phyloP scores from a whole-genome alignment of 495 filamentous ascomycete species.

The Neurospora sp. region DNA sequence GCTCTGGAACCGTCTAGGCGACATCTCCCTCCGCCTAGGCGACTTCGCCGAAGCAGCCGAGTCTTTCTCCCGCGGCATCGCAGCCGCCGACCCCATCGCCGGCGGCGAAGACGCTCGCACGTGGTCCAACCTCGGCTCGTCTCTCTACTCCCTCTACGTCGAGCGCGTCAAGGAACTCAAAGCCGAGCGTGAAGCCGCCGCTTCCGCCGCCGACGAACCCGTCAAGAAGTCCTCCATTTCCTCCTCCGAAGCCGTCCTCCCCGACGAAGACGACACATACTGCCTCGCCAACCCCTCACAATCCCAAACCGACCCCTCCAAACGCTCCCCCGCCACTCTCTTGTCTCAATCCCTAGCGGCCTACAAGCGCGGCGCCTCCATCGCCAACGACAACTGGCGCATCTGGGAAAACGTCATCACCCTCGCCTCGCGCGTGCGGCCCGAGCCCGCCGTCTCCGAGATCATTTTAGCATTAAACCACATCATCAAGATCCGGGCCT shows the following conservation, averaged over 20 bases:
- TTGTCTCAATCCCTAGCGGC: slow-evolving; percentile 68
- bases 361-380: slow-evolving; percentile 69
- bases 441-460: slow-evolving; percentile 53
- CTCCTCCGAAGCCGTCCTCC: not conserved
- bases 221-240: not conserved
- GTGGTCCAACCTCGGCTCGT: slow-evolving; percentile 89
- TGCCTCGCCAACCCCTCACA: not conserved
- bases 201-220: slow-evolving; percentile 12
- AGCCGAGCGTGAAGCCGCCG: slow-evolving; percentile 17
- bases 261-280: slow-evolving; percentile 17
- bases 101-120: slow-evolving; percentile 85
- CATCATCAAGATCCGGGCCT: slow-evolving; percentile 63
- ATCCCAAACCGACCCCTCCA: not conserved
- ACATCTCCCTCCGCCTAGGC: slow-evolving; percentile 68
- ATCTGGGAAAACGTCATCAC: slow-evolving; percentile 96
- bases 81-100: slow-evolving; percentile 38
- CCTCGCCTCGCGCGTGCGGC: slow-evolving; percentile 65
- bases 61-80: slow-evolving; percentile 68
- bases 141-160: slow-evolving; percentile 43
- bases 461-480: slow-evolving; percentile 60
- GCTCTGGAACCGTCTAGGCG: slow-evolving; percentile 84
- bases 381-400: slow-evolving; percentile 73
- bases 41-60: slow-evolving; percentile 74
- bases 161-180: slow-evolving; percentile 32
- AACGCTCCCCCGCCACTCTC: slow-evolving; percentile 45